phyloP scores from a whole-genome alignment of 106 monocot species.

The Acorus gramineus region DNA sequence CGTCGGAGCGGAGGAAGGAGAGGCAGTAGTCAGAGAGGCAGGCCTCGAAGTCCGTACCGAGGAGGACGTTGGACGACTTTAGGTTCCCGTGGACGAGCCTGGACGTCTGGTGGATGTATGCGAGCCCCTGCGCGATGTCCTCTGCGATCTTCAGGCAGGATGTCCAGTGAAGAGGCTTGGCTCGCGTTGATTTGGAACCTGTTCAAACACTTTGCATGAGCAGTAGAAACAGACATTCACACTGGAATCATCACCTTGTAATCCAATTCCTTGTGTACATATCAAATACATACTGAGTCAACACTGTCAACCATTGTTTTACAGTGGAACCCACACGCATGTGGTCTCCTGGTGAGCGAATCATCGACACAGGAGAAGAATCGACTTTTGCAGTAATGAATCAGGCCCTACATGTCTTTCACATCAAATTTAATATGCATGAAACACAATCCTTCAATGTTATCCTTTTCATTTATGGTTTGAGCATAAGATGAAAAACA shows the following conservation, averaged over 20 bases:
- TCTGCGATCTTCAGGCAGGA: constrained; percentile 95
- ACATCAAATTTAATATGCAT: too few relatives aligned
- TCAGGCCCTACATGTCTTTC: too few relatives aligned
- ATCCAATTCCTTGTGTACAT: too few relatives aligned
- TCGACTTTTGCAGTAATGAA: too few relatives aligned
- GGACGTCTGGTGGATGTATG: constrained; percentile 89
- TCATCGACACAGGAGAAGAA: too few relatives aligned
- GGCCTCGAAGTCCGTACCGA: constrained; percentile 85
- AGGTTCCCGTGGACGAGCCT: constrained; percentile 77
- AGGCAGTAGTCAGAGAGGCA: constrained; percentile 82
- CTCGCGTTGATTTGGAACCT: constrained; percentile 68
- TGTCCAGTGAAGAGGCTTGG: constrained; percentile 90
- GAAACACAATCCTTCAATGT: too few relatives aligned
- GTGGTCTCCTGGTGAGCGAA: too few relatives aligned
- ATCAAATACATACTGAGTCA: too few relatives aligned
- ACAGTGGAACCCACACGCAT: too few relatives aligned
- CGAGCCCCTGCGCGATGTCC: constrained; percentile 77
- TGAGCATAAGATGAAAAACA: too few relatives aligned
- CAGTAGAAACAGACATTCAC: background rate
- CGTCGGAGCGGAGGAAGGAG: constrained; percentile 28
- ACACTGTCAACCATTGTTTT: too few relatives aligned
- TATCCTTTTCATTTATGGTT: too few relatives aligned
- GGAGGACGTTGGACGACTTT: constrained; percentile 80
- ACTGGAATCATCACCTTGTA: background rate
- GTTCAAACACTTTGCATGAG: background rate